These are phyloP conservation scores for Cucumis melo DNA, from an alignment of 306 rosid genomes.

Conservation along the genomic window DNA sequence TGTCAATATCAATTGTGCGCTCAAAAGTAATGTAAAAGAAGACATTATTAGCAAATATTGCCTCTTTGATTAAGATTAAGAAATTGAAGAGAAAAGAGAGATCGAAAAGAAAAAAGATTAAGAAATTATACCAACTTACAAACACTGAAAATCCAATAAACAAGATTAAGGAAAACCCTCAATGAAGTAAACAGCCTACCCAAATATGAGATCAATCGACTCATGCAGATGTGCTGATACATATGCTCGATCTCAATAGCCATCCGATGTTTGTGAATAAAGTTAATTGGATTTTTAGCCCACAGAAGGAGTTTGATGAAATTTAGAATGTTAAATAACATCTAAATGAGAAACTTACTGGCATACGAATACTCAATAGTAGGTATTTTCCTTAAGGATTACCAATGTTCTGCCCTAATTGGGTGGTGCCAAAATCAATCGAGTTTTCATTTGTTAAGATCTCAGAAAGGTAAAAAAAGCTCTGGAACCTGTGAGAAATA, in stretches of 20 bases:
- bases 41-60: conserved; percentile 75
- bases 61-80: no score
- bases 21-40: conserved; percentile 90
- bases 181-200: conserved; percentile 31
- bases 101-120: no score
- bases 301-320: conserved; percentile 77
- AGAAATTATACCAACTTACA: conserved; percentile 8
- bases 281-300: conserved; percentile 88
- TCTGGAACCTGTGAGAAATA: conserved; percentile 70
- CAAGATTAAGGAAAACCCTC: not conserved
- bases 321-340: conserved; percentile 32
- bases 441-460: conserved; percentile 81
- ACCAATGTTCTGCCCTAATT: conserved; percentile 83
- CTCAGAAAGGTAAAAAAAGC: conserved; percentile 91
- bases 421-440: conserved; percentile 93
- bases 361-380: not conserved
- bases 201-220: conserved; percentile 96
- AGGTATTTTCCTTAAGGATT: conserved; percentile 21
- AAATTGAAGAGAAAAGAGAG: conserved; percentile 1
- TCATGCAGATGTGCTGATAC: conserved; percentile 92
- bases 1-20: conserved; percentile 91
- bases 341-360: conserved; percentile 12
- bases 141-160: conserved; percentile 8
- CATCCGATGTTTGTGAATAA: conserved; percentile 86
- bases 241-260: conserved; percentile 94